Evolutionary conservation across 805 yeast genomes (phyloP), one percentile per base, ranked within the genome.

Genomic region (Starmerella floricola): DNA sequence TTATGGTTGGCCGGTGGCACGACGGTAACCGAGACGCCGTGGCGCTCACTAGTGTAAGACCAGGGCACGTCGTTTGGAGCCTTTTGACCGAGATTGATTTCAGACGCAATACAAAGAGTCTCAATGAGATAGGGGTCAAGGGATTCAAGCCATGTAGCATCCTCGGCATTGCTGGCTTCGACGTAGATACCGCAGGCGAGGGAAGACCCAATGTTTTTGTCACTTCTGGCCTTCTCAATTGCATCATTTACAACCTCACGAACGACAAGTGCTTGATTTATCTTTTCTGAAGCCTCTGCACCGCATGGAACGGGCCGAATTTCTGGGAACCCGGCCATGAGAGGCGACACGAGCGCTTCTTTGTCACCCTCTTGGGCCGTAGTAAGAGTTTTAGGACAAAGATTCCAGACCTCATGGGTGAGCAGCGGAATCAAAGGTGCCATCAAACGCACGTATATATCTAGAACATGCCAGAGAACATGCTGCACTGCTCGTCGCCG

Each of bases 321-420:
- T 12, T 15, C 19, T 18, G 59, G 65, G 66, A 71, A 68, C 4
- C 74, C 69, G 20, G 55, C 46, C 58, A 63, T 62, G 20, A 40
- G 19, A 13, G 43, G 43, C 18, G 43, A 40, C 15, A 16, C 6
- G 11, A 23, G 26, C 10, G 10, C 10, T 23, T 6, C 10, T 23
- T 23, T 23, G 26, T 10, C 26, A 10, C 10, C 26, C 6, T 23
- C 10, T 5, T 16, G 18, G 10, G 18, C 4, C 8, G 40, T 33
- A 1, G 60, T 62, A 30, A 66, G 39, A 16, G 39, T 49, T 3
- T 40, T 47, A 10, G 73, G 77, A 3, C 72, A 54, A 44, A 68
- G 67, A 30, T 74, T 73, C 95, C 95, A 87, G 0, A 75, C 85
- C 55, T 91, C 96, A 61, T 91, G 97, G 0, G 88, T 70, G 43